phyloP scores from a whole-genome alignment of 2,329 filamentous ascomycete genomes.

The Botrytis aclada region DNA sequence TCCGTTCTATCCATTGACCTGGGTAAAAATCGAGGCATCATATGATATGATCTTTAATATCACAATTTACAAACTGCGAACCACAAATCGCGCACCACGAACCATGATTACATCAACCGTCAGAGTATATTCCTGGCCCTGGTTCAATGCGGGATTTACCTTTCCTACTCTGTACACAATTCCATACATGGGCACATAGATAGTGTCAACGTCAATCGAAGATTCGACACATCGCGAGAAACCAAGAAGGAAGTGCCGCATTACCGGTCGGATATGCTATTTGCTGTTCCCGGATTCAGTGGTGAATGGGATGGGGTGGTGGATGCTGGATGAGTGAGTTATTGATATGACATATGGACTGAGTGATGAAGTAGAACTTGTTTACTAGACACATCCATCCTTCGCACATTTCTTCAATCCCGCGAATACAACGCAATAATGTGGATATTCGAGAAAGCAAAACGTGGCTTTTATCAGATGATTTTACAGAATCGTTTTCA shows the following conservation, averaged over 20 bases:
- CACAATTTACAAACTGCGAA: not conserved
- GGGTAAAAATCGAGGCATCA: not conserved
- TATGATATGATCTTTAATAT: not conserved
- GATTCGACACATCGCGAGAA: not conserved
- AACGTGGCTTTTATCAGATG: not conserved
- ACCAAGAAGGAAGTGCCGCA: not conserved
- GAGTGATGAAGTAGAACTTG: not conserved
- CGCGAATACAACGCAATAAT: not conserved
- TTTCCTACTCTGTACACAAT: not conserved
- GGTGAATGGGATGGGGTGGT: not conserved
- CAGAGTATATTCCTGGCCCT: not conserved
- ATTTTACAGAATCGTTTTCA: not conserved
- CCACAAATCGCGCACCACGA: not conserved
- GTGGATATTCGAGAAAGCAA: not conserved
- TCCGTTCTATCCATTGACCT: not conserved
- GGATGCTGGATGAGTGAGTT: not conserved
- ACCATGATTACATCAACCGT: not conserved
- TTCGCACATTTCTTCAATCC: not conserved
- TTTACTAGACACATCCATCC: not conserved
- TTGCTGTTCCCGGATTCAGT: not conserved
- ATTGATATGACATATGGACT: not conserved
- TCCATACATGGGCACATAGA: not conserved
- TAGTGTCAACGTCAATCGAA: not conserved
- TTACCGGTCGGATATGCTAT: not conserved
- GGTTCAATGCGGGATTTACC: not conserved